Conservation (phyloP, 2,329 filamentous ascomycete species). For the Neocatenulostroma microsporum region DNA sequence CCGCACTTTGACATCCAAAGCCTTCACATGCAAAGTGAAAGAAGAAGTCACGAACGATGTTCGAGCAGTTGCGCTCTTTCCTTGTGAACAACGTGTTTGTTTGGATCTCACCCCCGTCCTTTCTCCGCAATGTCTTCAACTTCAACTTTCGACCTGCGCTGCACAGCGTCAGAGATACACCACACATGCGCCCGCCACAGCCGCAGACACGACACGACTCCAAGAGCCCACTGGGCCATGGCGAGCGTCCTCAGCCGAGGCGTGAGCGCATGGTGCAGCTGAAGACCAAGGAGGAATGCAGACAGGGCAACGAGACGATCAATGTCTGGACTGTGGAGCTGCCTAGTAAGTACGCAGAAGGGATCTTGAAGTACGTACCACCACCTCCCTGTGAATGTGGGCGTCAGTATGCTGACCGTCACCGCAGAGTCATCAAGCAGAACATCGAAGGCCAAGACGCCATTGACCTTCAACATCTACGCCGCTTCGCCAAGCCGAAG, state of each 20-base stretch:
- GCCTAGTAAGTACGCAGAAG: slow-evolving; percentile 63
- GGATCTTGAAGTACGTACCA: slow-evolving; percentile 63
- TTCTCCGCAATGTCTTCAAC: slow-evolving; percentile 3
- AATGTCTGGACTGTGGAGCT: slow-evolving; percentile 64
- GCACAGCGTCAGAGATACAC: background rate
- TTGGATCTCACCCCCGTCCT: background rate
- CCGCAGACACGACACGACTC: background rate
- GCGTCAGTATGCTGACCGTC: slow-evolving; percentile 1
- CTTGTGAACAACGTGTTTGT: background rate
- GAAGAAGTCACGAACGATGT: slow-evolving; percentile 2
- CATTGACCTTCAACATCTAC: slow-evolving; percentile 52
- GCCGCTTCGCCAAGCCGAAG: slow-evolving; percentile 61
- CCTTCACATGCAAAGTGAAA: background rate
- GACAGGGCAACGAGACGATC: slow-evolving; percentile 43
- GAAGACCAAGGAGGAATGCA: slow-evolving; percentile 45
- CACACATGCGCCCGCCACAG: no score
- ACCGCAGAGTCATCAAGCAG: slow-evolving; percentile 38
- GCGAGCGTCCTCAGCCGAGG: no score
- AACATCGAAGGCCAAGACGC: slow-evolving; percentile 37
- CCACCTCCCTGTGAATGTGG: slow-evolving; percentile 5
- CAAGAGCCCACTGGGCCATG: background rate
- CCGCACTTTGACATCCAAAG: no score
- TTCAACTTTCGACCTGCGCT: background rate
- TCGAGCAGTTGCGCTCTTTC: background rate
- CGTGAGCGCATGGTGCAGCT: slow-evolving; percentile 35